phyloP scores from a whole-genome alignment of 1,284 basidiomycete genomes.

The Tilletia caries region DNA sequence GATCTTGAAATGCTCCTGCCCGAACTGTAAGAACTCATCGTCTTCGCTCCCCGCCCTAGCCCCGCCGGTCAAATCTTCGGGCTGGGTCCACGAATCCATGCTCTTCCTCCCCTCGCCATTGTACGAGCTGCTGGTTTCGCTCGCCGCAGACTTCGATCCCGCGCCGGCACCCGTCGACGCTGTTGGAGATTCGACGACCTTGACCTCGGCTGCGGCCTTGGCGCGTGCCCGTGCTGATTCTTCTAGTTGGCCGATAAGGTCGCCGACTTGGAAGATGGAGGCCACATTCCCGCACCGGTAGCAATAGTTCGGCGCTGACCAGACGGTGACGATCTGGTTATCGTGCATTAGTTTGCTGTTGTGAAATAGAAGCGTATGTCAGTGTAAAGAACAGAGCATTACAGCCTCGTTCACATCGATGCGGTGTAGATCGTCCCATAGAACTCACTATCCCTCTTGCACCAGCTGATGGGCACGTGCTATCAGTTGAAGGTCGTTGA shows the following conservation, averaged over 20 bases:
- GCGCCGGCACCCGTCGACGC: not conserved
- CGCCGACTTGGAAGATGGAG: slow-evolving; percentile 49
- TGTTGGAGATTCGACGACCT: not conserved
- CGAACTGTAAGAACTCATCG: slow-evolving; percentile 31
- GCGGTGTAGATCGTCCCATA: not conserved
- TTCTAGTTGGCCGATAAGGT: slow-evolving; percentile 24
- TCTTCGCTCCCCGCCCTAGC: slow-evolving; percentile 24
- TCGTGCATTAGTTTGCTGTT: slow-evolving; percentile 43
- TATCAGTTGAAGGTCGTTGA: slow-evolving; percentile 77
- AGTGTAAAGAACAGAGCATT: not conserved
- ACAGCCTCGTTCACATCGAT: not conserved
- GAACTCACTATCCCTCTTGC: slow-evolving; percentile 58
- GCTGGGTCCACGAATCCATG: not conserved
- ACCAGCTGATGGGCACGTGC: slow-evolving; percentile 92
- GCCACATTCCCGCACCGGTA: slow-evolving; percentile 53
- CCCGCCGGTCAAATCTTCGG: not conserved
- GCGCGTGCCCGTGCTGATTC: not conserved
- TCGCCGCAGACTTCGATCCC: not conserved
- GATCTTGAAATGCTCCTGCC: slow-evolving; percentile 54
- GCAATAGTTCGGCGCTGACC: slow-evolving; percentile 46
- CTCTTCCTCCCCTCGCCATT: not conserved
- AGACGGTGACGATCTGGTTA: slow-evolving; percentile 39
- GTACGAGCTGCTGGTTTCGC: not conserved
- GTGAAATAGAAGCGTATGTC: not conserved
- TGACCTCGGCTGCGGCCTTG: not conserved